Evolutionary conservation across 2,329 filamentous ascomycete species (phyloP), one percentile per base, ranked within the genome.

Genomic region (Colletotrichum gloeosporioides): DNA sequence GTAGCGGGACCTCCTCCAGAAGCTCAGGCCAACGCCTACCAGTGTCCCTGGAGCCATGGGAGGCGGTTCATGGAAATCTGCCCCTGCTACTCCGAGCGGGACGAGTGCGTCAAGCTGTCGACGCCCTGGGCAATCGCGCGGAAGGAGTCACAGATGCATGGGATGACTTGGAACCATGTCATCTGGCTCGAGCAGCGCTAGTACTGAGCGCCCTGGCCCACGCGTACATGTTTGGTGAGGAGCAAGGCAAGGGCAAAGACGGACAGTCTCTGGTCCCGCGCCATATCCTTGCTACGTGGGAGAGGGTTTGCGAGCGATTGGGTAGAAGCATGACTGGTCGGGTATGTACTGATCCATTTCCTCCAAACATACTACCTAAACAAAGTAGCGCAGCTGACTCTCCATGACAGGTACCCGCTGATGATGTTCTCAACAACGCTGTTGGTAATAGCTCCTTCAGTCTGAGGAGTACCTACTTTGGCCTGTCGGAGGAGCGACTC

Each of bases 401-500:
- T 4, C 25, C 9, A 36, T 16, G 25, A 36, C 22, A 76, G 73
- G 73, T 76, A 18, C 73, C 73, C 44, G 73, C 73, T 13, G 73
- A 76, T 9, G 73, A 76, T 32, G 64, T 76, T 32, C 73, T 76
- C 32, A 76, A 76, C 39, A 76, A 76, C 32, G 73, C 73, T 18
- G 13, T 73, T 6, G 73, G 73, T 12, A 36, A 76, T n/a, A 49
- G 15, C 6, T 49, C 44, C 6, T 76, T 76, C 64, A 61, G 32
- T 31, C 34, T 76, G 9, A 73, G 25, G 31, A 76, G 73, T 29
- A 25, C 18, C 22, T 76, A 73, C 63, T 76, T 76, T 32, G 73
- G 44, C 9, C 73, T 76, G 16, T 64, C 73, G 13, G 73, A 76
- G 64, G 73, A 76, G 27, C 57, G 73, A 5, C 64, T 76, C 3